Evolutionary conservation across 179 eudicot species (phyloP), one percentile per base, ranked within the genome.

Genomic region (Carnegiea gigantea): DNA sequence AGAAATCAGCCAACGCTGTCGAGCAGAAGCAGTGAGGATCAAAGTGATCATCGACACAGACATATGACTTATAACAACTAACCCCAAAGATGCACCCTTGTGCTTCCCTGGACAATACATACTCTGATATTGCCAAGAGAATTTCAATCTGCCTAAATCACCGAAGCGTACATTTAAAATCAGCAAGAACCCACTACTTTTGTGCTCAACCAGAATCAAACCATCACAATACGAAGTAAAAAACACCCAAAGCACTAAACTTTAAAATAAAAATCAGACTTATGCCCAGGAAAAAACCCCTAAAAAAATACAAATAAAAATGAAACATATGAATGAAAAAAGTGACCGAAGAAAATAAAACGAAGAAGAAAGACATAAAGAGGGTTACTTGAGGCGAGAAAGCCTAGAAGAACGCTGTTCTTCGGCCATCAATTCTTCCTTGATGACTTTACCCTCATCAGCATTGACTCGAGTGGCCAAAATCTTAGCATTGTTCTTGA

Each of bases 401-500:
- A 95, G 92, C 71, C 86, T 73, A 49, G 78, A 57, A 80, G 91
- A 85, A 1, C 98, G 92, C 51, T 90, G 93, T 60, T 91, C 97
- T 74, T 92, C 94, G 36, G 89, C 97, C 86, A 90, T 70, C 86
- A 91, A 84, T 67, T 85, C 90, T 2, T 86, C 83, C 70, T 86
- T 82, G 17, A 87, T 73, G 70, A 84, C 81, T 53, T 86, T 86
- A 7, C 90, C 92, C 44, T 87, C 85, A 79, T 88, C 92, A 79
- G 82, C 80, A 72, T 79, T 81, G 40, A 90, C 90, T 54, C 85
- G 82, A 7, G 83, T 84, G 4, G 91, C 95, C 83, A 95, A 62
- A 67, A 95, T 83, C 84, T 94, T 95, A 8, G 94, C 81, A 78
- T 94, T 95, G 60, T 88, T 85, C 77, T 87, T 91, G 46, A 95